Base-by-base conservation (phyloP, 2,329 filamentous ascomycete genomes). In the Talaromyces piceae region DNA sequence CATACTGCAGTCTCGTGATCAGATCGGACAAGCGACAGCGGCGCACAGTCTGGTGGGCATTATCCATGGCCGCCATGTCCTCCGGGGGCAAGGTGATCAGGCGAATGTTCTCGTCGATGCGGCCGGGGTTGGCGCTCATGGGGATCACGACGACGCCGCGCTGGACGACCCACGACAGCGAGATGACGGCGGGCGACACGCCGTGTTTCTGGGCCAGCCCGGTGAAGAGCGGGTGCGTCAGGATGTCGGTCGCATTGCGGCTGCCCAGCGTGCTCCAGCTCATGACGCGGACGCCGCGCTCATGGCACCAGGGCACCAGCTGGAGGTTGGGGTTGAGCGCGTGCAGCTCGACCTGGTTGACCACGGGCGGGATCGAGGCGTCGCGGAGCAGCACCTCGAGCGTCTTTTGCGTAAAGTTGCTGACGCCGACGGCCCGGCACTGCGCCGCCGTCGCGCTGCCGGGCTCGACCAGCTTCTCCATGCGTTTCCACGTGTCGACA, bases 101-200 rank as follows among this genome's bases (percentile, higher is more conserved):
- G 8, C 44, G 12, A 8, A 73, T 63, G 53, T 79, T 78, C 59
- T 77, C 71, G 18, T 60, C 50, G 18, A 78, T 73, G 31, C 71
- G 59, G 41, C 64, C 57, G 47, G 68, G 66, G 50, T 74, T 71
- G 4, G 66, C 67, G 50, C 70, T 75, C 63, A 78, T 79, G 1
- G 76, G 77, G 27, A 79, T 78, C 5, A 78, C 73, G 31, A 67
- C 63, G 1, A 73, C 74, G 8, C 72, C 73, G n/a, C 76, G 62
- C 54, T 69, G 66, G 4, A 76, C 61, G 0, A 72, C 73, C 77
- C 77, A 80, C 1, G 67, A 72, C 3, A 79, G 63, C 3, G 74
- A 47, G 4, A 47, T 12, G 5, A 39, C 45, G 11, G 28, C 45
- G 3, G 31, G 9, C 9, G 45, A 47, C 5, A 18, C 16, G n/a